Evolutionary conservation across 2,329 filamentous ascomycete genomes (phyloP).

Genomic region (Emmonsia crescens): DNA sequence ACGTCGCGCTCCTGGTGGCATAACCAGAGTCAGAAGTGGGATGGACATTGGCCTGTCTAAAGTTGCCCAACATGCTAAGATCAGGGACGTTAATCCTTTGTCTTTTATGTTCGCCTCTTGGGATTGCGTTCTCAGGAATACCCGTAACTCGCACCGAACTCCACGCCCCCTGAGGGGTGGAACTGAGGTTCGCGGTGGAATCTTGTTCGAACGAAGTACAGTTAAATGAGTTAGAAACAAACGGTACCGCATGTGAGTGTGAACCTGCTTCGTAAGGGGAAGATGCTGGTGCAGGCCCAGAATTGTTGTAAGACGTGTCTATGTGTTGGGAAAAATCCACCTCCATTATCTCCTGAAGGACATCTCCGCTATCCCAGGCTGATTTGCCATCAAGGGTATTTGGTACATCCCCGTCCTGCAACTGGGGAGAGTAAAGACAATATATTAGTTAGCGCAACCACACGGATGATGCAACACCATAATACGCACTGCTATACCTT

Average conservation of each 20-base stretch:
- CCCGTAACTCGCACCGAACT: slow-evolving; percentile 24
- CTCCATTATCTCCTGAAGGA: slow-evolving; percentile 25
- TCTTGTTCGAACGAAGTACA: neutral
- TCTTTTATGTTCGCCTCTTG: slow-evolving; percentile 8
- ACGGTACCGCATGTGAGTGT: neutral
- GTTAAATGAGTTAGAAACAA: neutral
- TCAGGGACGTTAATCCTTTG: slow-evolving; percentile 16
- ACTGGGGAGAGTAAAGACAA: neutral
- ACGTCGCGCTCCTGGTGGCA: slow-evolving; percentile 21
- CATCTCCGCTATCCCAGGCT: slow-evolving; percentile 19
- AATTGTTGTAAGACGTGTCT: neutral
- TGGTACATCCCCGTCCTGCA: neutral
- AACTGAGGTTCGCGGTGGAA: neutral
- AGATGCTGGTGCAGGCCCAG: neutral
- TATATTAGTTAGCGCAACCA: neutral
- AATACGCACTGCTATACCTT: neutral
- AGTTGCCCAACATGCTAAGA: slow-evolving; percentile 17
- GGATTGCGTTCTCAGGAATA: slow-evolving; percentile 13
- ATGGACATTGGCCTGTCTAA: slow-evolving; percentile 19
- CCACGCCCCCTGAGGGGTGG: slow-evolving; percentile 23
- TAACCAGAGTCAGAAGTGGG: slow-evolving; percentile 28
- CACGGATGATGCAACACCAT: neutral
- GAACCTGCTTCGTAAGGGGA: neutral
- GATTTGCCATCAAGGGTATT: slow-evolving; percentile 5
- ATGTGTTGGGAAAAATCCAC: neutral